phyloP scores from a whole-genome alignment of 2,329 filamentous ascomycete genomes.

The Zarea fungicola region DNA sequence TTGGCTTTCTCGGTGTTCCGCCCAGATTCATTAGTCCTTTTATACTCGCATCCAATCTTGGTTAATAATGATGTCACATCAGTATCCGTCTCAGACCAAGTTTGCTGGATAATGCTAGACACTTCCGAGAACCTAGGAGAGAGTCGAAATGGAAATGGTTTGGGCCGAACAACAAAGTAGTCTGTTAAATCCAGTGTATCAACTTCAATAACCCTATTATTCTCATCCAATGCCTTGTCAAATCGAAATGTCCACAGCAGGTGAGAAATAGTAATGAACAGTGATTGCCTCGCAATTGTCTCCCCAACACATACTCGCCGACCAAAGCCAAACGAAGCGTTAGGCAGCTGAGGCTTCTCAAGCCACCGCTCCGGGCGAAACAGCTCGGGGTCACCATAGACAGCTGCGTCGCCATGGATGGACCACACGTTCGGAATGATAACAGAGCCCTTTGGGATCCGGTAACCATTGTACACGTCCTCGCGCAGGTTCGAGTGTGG shows the following conservation, averaged over 20 bases:
- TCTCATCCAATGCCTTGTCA: no score
- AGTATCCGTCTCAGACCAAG: no score
- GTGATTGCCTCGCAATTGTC: background rate
- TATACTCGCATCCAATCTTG: no score
- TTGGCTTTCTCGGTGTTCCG: no score
- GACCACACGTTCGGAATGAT: slow-evolving; percentile 8
- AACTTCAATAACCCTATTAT: no score
- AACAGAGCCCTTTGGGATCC: slow-evolving; percentile 35
- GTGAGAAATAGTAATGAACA: background rate
- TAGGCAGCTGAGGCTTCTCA: background rate
- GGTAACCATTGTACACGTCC: slow-evolving; percentile 41
- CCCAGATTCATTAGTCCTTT: no score
- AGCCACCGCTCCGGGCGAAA: slow-evolving; percentile 12
- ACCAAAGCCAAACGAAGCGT: slow-evolving; percentile 9
- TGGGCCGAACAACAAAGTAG: no score
- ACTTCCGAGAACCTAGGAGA: no score
- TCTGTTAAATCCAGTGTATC: no score
- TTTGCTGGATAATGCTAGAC: no score
- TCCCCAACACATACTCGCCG: slow-evolving; percentile 9
- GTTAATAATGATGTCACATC: no score
- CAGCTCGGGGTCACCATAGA: background rate
- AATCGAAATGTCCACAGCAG: background rate
- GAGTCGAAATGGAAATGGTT: no score
- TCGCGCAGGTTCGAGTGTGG: slow-evolving; percentile 45
- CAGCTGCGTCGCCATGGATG: slow-evolving; percentile 3